Evolutionary conservation across 2,329 filamentous ascomycete species (phyloP), one percentile per base, ranked within the genome.

Genomic region (Mollisiaceae sp.): DNA sequence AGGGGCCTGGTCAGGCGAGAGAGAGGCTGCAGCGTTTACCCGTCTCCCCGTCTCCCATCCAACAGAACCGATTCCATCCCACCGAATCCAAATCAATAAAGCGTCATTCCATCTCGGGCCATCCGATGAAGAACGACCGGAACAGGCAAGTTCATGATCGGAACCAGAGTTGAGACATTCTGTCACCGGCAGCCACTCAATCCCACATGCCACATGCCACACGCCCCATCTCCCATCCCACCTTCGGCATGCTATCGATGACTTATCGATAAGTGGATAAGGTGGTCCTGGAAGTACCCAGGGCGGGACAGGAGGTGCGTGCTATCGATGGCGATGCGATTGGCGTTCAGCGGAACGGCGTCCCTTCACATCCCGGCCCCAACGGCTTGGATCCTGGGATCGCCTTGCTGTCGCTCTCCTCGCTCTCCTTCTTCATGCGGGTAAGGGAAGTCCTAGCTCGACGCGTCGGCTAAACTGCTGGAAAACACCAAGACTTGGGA

Each of bases 351-450:
- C n/a, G n/a, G 45, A 50, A 24, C 5, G 18, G 18, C n/a, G 11
- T 22, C 45, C 45, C 45, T 32, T 6, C 27, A 32, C 27, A 32
- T 32, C 27, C 27, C 27, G 27, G 45, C 18, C n/a, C 45, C 45
- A 50, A 50, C n/a, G 45, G 45, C 45, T 22, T 50, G 45, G 45
- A 22, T 50, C n/a, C 45, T 50, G 45, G 45, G 45, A 11, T 50
- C 38, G 38, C 15, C 12, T 41, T 12, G 4, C 38, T 41, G 38
- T 14, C 45, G 45, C 4, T 20, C n/a, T 20, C 18, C n/a, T 14
- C 45, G 45, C 4, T 20, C n/a, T 20, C 18, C n/a, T 20, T 11
- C 45, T 50, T 50, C 45, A 50, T 50, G 45, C 45, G n/a, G 45
- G 11, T 50, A 22, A 50, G 45, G 18, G 45, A n/a, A n/a, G n/a